Evolutionary conservation across 768 basidiomycete species (phyloP), one percentile per base, ranked within the genome.

Genomic region (Podaxis sp.): DNA sequence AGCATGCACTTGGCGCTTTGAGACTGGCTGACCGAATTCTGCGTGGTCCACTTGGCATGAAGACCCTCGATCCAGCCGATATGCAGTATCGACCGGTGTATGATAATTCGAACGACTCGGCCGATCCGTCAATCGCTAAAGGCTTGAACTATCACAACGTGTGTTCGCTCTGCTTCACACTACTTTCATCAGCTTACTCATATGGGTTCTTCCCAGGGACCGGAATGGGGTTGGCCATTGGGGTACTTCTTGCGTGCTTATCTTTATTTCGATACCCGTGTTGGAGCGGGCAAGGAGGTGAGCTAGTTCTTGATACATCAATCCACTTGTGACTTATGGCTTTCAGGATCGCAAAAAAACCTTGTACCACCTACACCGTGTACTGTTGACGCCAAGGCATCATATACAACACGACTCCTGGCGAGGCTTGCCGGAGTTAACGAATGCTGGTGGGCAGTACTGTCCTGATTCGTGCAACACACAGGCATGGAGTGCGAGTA

Each of bases 401-500:
- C 84, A 97, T 71, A 89, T 99, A 65, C 79, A 85, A 66, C 81
- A 77, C 38, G 94, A 97, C 69, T 79, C 89, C 17, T 99, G 97
- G 97, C 87, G 90, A 57, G 97, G 97, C 25, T 76, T 99, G 24
- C 97, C 97, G 0, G 97, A 98, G 74, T 76, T 94, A 65, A 96
- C 94, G 63, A 95, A 96, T 73, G 84, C 84, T 71, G 83, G 94
- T 65, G 96, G 96, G 11, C 76, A 78, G 41, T 86, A 85, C 75
- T 98, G 96, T 71, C 73, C 74, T 56, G 96, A 98, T 74, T 94
- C 94, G 51, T 98, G 96, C 72, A 79, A 83, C 51, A 95, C 97
- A 27, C 97, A 98, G 72, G 97, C 96, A 3, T 98, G 96, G 97
- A 94, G 93, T 69, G 86, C 93, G 51, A 94, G 93, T 73, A 96